Base-by-base conservation (phyloP, 2,329 filamentous ascomycete genomes). In the Aspergillus transmontanensis region DNA sequence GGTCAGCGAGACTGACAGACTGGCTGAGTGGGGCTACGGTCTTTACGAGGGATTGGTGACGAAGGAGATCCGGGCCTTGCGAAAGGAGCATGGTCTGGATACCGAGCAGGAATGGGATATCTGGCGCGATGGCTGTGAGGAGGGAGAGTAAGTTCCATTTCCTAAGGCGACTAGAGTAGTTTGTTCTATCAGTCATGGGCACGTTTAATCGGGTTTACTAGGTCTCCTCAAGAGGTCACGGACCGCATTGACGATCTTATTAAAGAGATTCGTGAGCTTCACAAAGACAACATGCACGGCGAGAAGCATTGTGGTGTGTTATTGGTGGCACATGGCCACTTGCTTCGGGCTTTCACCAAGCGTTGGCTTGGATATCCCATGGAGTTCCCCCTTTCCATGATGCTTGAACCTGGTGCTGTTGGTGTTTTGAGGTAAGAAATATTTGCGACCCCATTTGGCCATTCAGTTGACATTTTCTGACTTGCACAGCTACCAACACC, bases 1-100 rank as follows among this genome's bases (percentile, higher is more conserved):
- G 46, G 76, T 87, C 30, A 75, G 82, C 61, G 73, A 84, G 39
- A 87, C 84, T 1, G 82, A 85, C 61, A 75, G 77, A 2, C 77
- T 89, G 50, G 77, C 82, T 2, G 87, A 89, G 72, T 89, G 87
- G 87, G 83, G 86, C 64, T 89, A 89, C 73, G 87, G 87, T 53
- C 77, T 83, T 63, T 89, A 89, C 71, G 87, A 89, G 72, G 87
- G 87, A 12, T 72, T 87, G 28, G 81, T 80, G 53, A 80, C 78
- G 9, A 70, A 76, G n/a, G 77, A 86, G 68, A 89, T 89, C 57
- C 76, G 78, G 16, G 71, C 76, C 32, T 67, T 76, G 64, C 79
- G 86, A 62, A 75, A 79, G 65, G 68, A 79, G 60, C 75, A 78
- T 10, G 85, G 85, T 0, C 73, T 86, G 21, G 85, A 86, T 68